These are phyloP conservation scores for Pseudophaeomoniella oleicola DNA, from an alignment of 2,329 filamentous ascomycete species.

Conservation along the genomic window DNA sequence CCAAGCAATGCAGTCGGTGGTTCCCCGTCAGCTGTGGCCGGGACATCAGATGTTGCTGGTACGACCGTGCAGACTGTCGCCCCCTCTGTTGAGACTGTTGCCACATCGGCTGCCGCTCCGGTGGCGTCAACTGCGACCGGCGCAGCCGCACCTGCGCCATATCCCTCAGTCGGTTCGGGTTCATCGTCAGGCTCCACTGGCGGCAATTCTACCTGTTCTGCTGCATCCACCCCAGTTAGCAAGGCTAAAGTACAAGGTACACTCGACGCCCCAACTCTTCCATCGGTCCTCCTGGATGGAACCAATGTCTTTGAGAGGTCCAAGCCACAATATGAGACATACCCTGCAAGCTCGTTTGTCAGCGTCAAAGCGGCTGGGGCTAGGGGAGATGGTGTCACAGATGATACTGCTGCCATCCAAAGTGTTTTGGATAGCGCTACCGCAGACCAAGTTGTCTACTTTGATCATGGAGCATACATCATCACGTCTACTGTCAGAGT, in stretches of 20 bases:
- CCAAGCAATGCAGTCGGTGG: no score
- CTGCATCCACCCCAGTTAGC: constrained; percentile 17
- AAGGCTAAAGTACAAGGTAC: constrained; percentile 42
- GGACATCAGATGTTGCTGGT: no score
- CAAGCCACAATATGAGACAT: constrained; percentile 73
- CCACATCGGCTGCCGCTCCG: constrained; percentile 1
- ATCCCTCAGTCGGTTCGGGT: constrained; percentile 4
- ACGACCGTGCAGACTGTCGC: no score
- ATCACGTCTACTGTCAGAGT: constrained; percentile 46
- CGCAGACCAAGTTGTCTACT: constrained; percentile 45
- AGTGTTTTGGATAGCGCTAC: constrained; percentile 55
- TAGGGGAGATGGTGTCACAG: constrained; percentile 72
- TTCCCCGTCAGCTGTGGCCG: no score
- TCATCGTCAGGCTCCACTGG: constrained; percentile 6
- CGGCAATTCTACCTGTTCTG: constrained; percentile 6
- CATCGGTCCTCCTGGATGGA: constrained; percentile 48
- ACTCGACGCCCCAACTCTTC: constrained; percentile 45
- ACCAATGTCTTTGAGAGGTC: constrained; percentile 64
- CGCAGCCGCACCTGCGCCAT: background rate
- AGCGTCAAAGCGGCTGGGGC: constrained; percentile 73
- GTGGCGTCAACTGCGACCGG: no score
- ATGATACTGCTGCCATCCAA: constrained; percentile 79
- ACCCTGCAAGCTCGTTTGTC: constrained; percentile 56
- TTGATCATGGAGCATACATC: constrained; percentile 50
- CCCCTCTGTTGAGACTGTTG: background rate